A percentile compares a stretch with the other conserved stretches of the same genome.
phyloP scores from a whole-genome alignment of 805 yeast species.

The Suhomyces xylopsoci region DNA sequence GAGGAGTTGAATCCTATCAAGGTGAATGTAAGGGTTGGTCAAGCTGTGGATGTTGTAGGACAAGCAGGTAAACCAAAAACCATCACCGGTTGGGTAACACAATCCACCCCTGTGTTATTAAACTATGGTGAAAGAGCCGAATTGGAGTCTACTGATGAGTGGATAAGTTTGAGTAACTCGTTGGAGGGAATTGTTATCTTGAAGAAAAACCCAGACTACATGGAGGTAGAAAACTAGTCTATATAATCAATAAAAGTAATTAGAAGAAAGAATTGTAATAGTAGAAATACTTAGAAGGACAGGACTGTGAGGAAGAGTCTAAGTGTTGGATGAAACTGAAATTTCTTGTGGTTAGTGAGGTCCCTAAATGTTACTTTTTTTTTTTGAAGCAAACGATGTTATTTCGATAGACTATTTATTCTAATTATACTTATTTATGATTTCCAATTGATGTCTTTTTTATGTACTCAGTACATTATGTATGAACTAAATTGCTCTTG shows the following conservation, averaged over 20 bases:
- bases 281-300: too few species aligned
- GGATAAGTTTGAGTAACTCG: constrained; percentile 72
- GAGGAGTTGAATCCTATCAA: constrained; percentile 87
- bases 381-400: neutral
- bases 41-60: constrained; percentile 97
- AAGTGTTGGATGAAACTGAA: neutral
- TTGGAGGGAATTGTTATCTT: constrained; percentile 93
- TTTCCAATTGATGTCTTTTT: neutral
- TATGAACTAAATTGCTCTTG: neutral
- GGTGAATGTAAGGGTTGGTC: constrained; percentile 97
- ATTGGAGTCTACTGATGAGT: constrained; percentile 84
- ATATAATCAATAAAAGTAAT: constrained; percentile 2
- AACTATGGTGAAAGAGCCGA: constrained; percentile 97
- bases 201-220: constrained; percentile 83
- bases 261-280: neutral
- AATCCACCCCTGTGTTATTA: constrained; percentile 91
- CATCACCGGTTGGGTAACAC: constrained; percentile 99
- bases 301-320: too few species aligned
- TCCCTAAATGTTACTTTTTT: too few species aligned
- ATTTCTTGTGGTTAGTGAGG: neutral
- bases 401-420: neutral
- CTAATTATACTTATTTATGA: neutral
- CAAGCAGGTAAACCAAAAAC: constrained; percentile 99
- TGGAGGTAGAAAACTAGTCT: constrained; percentile 49
- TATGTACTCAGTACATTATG: neutral